These are phyloP conservation scores for Ulota crispa DNA, from an alignment of 225 moss, liverwort and hornwort genomes.

Conservation along the genomic window DNA sequence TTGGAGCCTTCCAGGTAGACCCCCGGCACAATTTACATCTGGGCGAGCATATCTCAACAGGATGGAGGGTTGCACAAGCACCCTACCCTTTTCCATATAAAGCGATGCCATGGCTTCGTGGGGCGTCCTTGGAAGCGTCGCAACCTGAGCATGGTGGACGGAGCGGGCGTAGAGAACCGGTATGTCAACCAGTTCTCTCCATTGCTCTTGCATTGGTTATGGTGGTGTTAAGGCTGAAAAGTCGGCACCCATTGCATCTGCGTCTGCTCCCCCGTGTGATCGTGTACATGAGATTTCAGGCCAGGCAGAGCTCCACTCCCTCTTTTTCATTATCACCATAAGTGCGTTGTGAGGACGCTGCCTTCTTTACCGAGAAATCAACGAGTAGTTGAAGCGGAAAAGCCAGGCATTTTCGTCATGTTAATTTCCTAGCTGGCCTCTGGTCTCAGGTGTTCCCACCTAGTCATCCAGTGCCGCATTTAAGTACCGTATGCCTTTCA, in stretches of 20 bases:
- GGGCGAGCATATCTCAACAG: slow-evolving; percentile 24
- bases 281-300: slow-evolving; percentile 19
- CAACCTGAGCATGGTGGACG: slow-evolving; percentile 36
- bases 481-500: background rate
- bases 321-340: background rate
- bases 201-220: slow-evolving; percentile 16
- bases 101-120: slow-evolving; percentile 16
- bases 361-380: slow-evolving; percentile 1
- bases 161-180: slow-evolving; percentile 13
- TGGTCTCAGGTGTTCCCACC: background rate
- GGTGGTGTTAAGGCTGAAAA: slow-evolving; percentile 18
- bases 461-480: background rate
- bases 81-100: slow-evolving; percentile 25
- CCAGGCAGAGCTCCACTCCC: slow-evolving; percentile 8
- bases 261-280: slow-evolving; percentile 22
- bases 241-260: slow-evolving; percentile 16
- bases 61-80: slow-evolving; percentile 30
- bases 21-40: slow-evolving; percentile 23
- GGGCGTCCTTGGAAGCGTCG: slow-evolving; percentile 11
- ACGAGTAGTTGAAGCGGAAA: slow-evolving; percentile 11
- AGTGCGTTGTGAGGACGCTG: slow-evolving; percentile 23
- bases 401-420: background rate
- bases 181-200: slow-evolving; percentile 5
- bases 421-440: background rate
- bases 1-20: slow-evolving; percentile 38